These are phyloP conservation scores for Pleochaeta shiraiana DNA, from an alignment of 2,329 filamentous ascomycete species.

Conservation along the genomic window DNA sequence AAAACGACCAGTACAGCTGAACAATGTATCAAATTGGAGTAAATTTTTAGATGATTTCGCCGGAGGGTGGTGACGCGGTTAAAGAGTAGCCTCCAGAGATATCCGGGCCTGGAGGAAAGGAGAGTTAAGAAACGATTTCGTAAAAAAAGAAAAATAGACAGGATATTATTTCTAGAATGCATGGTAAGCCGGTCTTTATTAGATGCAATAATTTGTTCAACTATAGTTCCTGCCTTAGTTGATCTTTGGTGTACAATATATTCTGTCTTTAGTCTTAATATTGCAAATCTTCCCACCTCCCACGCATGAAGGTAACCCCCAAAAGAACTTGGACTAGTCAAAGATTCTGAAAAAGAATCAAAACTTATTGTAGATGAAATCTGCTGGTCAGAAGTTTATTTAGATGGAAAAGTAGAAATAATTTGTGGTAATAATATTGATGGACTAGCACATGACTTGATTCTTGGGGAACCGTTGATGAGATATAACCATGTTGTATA, in stretches of 20 bases:
- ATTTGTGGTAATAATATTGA: background rate
- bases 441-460: background rate
- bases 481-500: background rate
- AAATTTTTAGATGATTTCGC: background rate
- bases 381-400: background rate
- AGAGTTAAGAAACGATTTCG: background rate
- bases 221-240: background rate
- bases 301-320: background rate
- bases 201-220: background rate
- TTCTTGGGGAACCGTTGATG: background rate
- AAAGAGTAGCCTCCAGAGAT: background rate
- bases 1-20: background rate
- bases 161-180: background rate
- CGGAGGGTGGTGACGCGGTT: background rate
- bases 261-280: background rate
- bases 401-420: background rate
- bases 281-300: background rate
- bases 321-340: background rate
- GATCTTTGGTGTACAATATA: slow-evolving; percentile 3
- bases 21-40: background rate
- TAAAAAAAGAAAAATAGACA: background rate
- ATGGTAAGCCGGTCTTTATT: background rate
- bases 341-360: background rate
- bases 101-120: background rate
- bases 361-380: background rate